Percentiles rank a stretch among this genome's conserved stretches.
Conservation (phyloP, 352 stramenopile species). For the Globisporangium perplexum region DNA sequence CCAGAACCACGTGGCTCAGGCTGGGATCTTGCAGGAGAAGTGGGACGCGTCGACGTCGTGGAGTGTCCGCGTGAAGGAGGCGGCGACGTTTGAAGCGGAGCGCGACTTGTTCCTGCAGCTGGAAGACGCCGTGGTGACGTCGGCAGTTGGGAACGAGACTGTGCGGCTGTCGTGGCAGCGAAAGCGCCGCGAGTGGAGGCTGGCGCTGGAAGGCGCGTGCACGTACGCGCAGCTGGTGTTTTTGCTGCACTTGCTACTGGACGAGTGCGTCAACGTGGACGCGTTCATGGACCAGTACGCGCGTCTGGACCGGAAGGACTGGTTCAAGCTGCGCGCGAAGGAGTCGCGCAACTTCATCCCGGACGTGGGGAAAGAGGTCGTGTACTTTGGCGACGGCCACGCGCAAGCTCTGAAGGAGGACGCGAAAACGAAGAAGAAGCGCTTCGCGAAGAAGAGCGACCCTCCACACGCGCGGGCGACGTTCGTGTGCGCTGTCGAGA, state of each 20-base stretch:
- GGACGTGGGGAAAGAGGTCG: constrained; percentile 48
- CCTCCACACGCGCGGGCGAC: constrained; percentile 37
- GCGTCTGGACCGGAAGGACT: constrained; percentile 65
- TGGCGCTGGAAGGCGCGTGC: constrained; percentile 49
- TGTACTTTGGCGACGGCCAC: constrained; percentile 83
- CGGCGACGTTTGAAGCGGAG: constrained; percentile 24
- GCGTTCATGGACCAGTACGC: constrained; percentile 76
- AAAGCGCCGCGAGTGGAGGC: constrained; percentile 70
- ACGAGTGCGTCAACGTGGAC: constrained; percentile 76
- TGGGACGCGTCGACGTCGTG: constrained; percentile 45
- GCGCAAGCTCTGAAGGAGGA: constrained; percentile 75
- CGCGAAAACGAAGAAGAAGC: constrained; percentile 66
- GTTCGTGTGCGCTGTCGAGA: constrained; percentile 53
- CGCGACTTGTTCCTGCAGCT: constrained; percentile 49
- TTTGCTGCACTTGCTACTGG: constrained; percentile 61
- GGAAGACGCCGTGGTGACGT: constrained; percentile 43
- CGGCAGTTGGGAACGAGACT: constrained; percentile 6
- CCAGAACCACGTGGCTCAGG: constrained; percentile 43
- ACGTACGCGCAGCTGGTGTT: constrained; percentile 75
- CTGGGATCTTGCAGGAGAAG: constrained; percentile 39
- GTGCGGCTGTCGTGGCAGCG: constrained; percentile 67
- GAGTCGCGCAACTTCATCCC: constrained; percentile 74
- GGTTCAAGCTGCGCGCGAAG: constrained; percentile 70
- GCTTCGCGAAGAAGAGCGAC: constrained; percentile 70
- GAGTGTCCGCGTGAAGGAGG: constrained; percentile 29